Evolutionary conservation across 306 rosid species (phyloP), one percentile per base, ranked within the genome.

Genomic region (Quercus alba): DNA sequence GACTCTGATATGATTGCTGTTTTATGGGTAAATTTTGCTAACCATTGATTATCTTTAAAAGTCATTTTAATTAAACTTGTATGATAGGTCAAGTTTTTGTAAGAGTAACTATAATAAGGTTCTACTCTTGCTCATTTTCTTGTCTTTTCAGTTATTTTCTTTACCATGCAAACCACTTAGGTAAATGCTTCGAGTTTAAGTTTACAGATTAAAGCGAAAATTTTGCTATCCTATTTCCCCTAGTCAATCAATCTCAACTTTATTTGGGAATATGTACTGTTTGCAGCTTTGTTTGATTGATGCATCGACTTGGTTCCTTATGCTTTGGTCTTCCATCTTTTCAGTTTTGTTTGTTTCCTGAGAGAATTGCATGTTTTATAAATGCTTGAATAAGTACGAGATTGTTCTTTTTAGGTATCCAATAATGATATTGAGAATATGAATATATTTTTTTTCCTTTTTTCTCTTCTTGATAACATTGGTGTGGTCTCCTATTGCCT

Each of bases 1-100:
- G 89, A 94, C 62, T 78, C 92, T 74, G 98, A 94, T 57, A 89
- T 94, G 91, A 86, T 91, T 69, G 98, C 98, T 33, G 95, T 94
- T 66, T 80, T 91, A 41, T 94, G 98, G 97, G 98, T 94, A 88
- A 70, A 80, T 77, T 31, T 55, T 56, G 6, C 13, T 31, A 23
- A 26, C 30, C 23, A 1, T 33, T 58, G 64, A 58, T 8, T 58
- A 9, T 3, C 15, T 18, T 66, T 7, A 1, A 3, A 49, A 7
- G 12, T 33, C 26, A 31, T 21, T 67, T 67, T 33, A 31, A 33
- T 67, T 67, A 31, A 18, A 67, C 44, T 9, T 33, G 14, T 31
- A 67, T 17, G 15, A 30, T 18, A 2, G 6, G 5, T 67, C 15
- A 6, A 31, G 12, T n/a, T 31, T 20, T 18, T 17, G 13, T 19